Evolutionary conservation across 2,329 filamentous ascomycete species (phyloP).

Genomic region (Dothiorella sarmentorum): DNA sequence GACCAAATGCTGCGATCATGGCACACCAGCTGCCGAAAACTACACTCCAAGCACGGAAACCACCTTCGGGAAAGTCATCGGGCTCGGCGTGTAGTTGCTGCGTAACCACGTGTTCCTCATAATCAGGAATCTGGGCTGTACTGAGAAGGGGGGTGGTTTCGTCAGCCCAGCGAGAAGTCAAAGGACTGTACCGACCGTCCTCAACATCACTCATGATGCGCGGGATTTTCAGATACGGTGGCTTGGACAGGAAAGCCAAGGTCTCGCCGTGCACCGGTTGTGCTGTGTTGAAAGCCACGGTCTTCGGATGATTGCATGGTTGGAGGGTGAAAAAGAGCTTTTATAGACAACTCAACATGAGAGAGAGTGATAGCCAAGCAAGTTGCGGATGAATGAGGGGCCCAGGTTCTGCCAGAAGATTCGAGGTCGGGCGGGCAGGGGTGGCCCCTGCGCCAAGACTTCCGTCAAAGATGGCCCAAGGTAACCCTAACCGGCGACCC

Average conservation of each 20-base stretch:
- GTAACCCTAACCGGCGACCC: too few species aligned
- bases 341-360: background rate
- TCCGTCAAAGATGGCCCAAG: too few species aligned
- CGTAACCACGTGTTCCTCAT: background rate
- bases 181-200: background rate
- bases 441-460: background rate
- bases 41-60: constrained; percentile 41
- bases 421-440: constrained; percentile 2
- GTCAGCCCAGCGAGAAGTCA: constrained; percentile 3
- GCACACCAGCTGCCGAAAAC: constrained; percentile 42
- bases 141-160: constrained; percentile 8
- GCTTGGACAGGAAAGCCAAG: background rate
- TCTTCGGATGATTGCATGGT: background rate
- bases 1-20: constrained; percentile 40
- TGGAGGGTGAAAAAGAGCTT: background rate
- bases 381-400: background rate
- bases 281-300: background rate
- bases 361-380: too few species aligned
- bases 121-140: background rate
- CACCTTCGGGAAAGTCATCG: constrained; percentile 39
- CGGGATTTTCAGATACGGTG: too few species aligned
- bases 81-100: constrained; percentile 13
- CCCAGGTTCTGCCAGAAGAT: constrained; percentile 17
- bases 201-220: background rate
- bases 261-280: background rate